A percentile compares a stretch with the other conserved stretches of the same genome.
phyloP scores from a whole-genome alignment of 2,329 filamentous ascomycete genomes.

The Rutstroemia sydowiana region DNA sequence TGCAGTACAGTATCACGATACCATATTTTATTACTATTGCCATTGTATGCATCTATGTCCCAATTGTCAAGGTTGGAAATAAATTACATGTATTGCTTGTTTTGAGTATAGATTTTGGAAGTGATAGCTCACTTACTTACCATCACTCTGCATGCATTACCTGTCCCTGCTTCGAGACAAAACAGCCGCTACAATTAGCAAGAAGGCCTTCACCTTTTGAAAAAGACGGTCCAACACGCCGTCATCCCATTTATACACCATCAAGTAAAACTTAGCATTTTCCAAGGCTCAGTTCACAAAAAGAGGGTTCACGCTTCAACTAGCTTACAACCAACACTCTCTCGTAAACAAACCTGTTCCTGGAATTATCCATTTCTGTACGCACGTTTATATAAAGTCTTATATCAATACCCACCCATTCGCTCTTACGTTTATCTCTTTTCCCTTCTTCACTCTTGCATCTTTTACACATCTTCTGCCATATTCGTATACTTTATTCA shows the following conservation, averaged over 20 bases:
- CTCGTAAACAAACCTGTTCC: not conserved
- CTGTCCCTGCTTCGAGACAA: not conserved
- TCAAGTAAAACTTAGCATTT: too few relatives aligned
- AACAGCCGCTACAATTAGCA: not conserved
- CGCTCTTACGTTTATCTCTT: not conserved
- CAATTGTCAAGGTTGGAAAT: not conserved
- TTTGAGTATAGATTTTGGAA: not conserved
- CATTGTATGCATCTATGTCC: not conserved
- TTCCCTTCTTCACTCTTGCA: not conserved
- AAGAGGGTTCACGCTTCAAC: too few relatives aligned
- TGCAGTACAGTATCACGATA: too few relatives aligned
- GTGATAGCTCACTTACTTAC: not conserved
- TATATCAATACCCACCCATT: not conserved
- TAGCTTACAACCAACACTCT: not conserved
- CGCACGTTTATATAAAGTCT: not conserved
- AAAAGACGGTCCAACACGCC: too few relatives aligned
- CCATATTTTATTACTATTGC: not conserved
- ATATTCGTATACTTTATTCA: conserved; percentile 12
- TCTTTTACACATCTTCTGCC: not conserved
- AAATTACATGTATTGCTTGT: not conserved
- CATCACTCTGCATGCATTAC: not conserved
- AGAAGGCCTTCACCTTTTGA: not conserved
- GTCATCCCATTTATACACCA: too few relatives aligned
- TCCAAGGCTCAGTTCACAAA: too few relatives aligned
- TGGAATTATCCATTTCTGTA: not conserved